phyloP scores from a whole-genome alignment of 2,329 filamentous ascomycete species.

The Hypoxylon sp. region DNA sequence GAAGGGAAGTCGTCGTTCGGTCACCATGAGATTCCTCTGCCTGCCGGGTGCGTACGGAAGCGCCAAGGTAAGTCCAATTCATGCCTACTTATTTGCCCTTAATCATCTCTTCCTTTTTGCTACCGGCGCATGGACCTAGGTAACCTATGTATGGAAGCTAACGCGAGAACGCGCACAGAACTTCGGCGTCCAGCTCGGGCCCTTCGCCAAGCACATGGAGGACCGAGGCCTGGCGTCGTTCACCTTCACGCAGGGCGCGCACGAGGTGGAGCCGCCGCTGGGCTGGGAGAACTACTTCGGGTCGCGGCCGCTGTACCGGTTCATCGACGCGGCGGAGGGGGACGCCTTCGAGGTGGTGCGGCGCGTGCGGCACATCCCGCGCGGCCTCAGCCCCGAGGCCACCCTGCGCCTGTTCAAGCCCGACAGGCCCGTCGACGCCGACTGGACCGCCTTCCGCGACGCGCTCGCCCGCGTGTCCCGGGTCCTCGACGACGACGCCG shows the following conservation, averaged over 20 bases:
- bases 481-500: conserved; percentile 48
- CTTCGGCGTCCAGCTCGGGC: conserved; percentile 33
- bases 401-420: conserved; percentile 30
- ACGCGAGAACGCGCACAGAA: conserved; percentile 22
- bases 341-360: conserved; percentile 32
- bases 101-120: too few species aligned
- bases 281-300: conserved; percentile 38
- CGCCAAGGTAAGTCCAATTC: conserved; percentile 28
- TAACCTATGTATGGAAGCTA: too few species aligned
- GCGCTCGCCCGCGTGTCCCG: conserved; percentile 47
- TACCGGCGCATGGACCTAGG: too few species aligned
- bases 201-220: conserved; percentile 34
- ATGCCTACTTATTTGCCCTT: too few species aligned
- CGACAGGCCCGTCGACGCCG: neutral
- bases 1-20: too few species aligned
- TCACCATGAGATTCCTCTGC: conserved; percentile 36
- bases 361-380: conserved; percentile 31
- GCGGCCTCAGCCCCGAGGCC: conserved; percentile 29
- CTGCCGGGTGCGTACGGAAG: conserved; percentile 34
- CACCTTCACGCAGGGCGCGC: conserved; percentile 28
- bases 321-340: conserved; percentile 21
- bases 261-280: conserved; percentile 31
- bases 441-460: conserved; percentile 19
- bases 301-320: conserved; percentile 32
- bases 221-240: conserved; percentile 29